Evolutionary conservation across 495 filamentous ascomycete species (phyloP).

Genomic region (Entonaema liquescens): DNA sequence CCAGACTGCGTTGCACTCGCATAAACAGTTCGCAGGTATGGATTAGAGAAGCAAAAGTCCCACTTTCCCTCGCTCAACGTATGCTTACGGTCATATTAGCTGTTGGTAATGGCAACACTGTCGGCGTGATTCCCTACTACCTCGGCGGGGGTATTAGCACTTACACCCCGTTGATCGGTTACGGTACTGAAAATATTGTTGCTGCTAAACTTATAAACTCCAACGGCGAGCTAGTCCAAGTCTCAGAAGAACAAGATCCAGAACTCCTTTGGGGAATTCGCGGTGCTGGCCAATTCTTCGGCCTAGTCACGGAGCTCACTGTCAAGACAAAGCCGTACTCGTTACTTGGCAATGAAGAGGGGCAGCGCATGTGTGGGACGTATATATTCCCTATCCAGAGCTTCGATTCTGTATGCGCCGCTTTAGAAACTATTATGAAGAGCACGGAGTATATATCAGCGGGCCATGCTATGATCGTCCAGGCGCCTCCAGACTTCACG

Average conservation of each 20-base stretch:
- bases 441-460: constrained; percentile 1
- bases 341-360: constrained; percentile 18
- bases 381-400: constrained; percentile 12
- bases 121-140: constrained; percentile 47
- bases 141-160: constrained; percentile 40
- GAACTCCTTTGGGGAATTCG: constrained; percentile 53
- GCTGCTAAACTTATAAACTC: constrained; percentile 43
- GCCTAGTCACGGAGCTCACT: constrained; percentile 52
- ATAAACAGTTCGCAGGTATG: constrained; percentile 10
- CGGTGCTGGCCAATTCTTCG: constrained; percentile 56
- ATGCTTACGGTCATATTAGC: constrained; percentile 31
- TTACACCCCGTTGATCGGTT: constrained; percentile 32
- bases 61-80: neutral
- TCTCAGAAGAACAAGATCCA: constrained; percentile 38
- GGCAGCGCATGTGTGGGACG: constrained; percentile 8
- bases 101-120: constrained; percentile 45
- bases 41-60: neutral
- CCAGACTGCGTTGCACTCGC: constrained; percentile 19
- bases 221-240: constrained; percentile 40
- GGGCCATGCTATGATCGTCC: constrained; percentile 30
- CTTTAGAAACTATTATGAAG: neutral
- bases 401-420: neutral
- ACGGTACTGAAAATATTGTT: constrained; percentile 46
- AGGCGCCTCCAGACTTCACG: constrained; percentile 22
- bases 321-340: constrained; percentile 30